Conservation (phyloP, 2,329 filamentous ascomycete species). For the Colletotrichum phormii region DNA sequence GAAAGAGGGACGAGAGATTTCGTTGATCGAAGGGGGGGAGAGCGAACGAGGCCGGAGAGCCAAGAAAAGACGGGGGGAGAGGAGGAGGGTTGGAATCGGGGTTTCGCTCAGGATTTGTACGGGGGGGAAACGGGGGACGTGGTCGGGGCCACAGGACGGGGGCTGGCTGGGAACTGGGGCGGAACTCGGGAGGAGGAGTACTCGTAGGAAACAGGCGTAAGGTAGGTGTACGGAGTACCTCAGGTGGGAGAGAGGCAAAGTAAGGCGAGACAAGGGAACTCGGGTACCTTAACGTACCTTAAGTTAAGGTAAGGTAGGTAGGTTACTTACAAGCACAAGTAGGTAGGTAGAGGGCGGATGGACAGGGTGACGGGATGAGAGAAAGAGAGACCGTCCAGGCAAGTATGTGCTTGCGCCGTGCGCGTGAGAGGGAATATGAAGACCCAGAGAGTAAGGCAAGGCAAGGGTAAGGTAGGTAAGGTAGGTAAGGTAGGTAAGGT, state of each 20-base stretch:
- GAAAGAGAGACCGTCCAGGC: not conserved
- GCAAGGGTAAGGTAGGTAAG: too few species aligned
- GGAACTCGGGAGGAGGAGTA: slow-evolving; percentile 11
- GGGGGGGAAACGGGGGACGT: slow-evolving; percentile 20
- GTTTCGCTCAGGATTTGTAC: slow-evolving; percentile 27
- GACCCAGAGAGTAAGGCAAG: not conserved
- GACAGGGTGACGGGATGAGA: not conserved
- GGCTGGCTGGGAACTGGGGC: slow-evolving; percentile 5
- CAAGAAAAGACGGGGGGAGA: slow-evolving; percentile 22
- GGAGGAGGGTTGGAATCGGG: slow-evolving; percentile 22
- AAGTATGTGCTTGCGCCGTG: not conserved
- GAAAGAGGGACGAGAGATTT: slow-evolving; percentile 29
- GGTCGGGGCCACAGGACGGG: slow-evolving; percentile 13
- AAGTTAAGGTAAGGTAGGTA: not conserved
- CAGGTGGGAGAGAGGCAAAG: not conserved
- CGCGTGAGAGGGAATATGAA: not conserved
- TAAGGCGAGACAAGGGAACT: not conserved
- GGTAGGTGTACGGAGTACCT: too few species aligned
- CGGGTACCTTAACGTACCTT: too few species aligned
- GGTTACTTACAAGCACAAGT: not conserved
- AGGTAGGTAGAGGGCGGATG: too few species aligned
- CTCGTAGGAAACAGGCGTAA: too few species aligned
- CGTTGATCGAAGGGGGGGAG: slow-evolving; percentile 15
- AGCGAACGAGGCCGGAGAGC: slow-evolving; percentile 17
- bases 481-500: not conserved